Evolutionary conservation across 768 basidiomycete genomes (phyloP), one percentile per base, ranked within the genome.

Genomic region (Leccinum broughii): DNA sequence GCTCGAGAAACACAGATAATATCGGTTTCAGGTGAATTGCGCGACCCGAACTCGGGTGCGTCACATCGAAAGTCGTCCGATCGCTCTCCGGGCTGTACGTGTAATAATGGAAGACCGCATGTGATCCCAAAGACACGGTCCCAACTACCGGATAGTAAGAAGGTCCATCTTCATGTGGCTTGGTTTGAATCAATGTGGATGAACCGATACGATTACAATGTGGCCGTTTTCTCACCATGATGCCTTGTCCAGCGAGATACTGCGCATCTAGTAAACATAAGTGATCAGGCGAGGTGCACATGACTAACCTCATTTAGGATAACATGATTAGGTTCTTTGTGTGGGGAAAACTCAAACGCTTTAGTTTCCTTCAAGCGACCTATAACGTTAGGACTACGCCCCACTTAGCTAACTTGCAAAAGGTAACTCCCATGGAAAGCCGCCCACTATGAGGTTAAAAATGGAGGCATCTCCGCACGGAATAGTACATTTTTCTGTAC

Each of bases 111-210:
- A 98, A 88, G 58, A 93, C 78, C 3, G 89, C 78, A 72, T 95
- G 92, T 2, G 92, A 90, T 46, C 89, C 88, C 59, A 97, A 76
- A 14, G 95, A 94, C 54, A 98, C 76, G n/a, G 95, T 97, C 2
- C 92, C 89, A 1, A 97, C 95, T 5, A 89, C 85, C 0, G 95
- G 92, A 68, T 87, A 77, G 75, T 96, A 98, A 17, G 87, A 83
- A 2, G 93, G 89, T 0, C 95, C 94, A 72, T 98, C 95, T 77
- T 96, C 88, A 67, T 97, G 95, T 2, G 93, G 92, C 92, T 95
- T 73, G 51, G 35, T 46, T 26, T 54, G 60, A 54, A 39, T 39
- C 32, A 37, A 49, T 55, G 44, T 46, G 39, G 61, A 56, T 50
- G 53, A 61, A 35, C 53, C 24, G 30, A 52, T 26, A 35, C 46